Base-by-base conservation (phyloP, 2,329 filamentous ascomycete genomes). In the Fusarium nisikadoi region DNA sequence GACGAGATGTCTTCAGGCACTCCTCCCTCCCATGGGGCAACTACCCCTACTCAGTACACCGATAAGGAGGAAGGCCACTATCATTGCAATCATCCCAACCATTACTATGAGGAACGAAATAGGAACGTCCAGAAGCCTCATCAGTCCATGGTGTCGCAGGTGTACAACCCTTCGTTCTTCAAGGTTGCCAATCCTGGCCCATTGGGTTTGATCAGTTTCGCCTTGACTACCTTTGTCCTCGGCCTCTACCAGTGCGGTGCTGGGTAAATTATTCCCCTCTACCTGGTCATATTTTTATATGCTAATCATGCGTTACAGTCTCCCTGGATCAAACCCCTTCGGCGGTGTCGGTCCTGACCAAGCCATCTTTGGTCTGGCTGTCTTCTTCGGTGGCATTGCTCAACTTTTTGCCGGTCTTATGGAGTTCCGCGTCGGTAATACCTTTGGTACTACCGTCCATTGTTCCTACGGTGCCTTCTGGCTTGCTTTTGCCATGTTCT, bases 331-430 rank as follows among this genome's bases (percentile, higher is more conserved):
- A 27, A 79, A 82, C 49, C 80, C 80, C 8, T 62, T 81, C 13
- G 79, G 79, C 38, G 67, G 45, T 20, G 77, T 82, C 29, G 80
- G 80, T 7, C 80, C 80, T 45, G 75, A 81, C 53, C 80, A 82
- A 52, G 80, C 78, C 53, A 77, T 82, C 62, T 81, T 82, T 36
- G 80, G 80, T 10, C 62, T 82, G 31, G 80, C 80, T 31, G 75
- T 82, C 56, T 82, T 81, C 58, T 92, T 92, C 79, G 91, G 91
- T 79, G 91, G 91, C 64, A 83, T 91, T 12, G 86, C 92, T n/a
- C 91, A 93, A 79, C 82, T 92, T 77, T 82, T 92, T 56, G 89
- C 90, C 50, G 91, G 91, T 76, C 91, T 93, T 31, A 82, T 85
- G 80, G 80, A 85, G 71, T 85, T 84, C 65, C 79, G 79, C 17